Evolutionary conservation across 345 rosid genomes (phyloP).

Genomic region (Cochlearia excelsa): DNA sequence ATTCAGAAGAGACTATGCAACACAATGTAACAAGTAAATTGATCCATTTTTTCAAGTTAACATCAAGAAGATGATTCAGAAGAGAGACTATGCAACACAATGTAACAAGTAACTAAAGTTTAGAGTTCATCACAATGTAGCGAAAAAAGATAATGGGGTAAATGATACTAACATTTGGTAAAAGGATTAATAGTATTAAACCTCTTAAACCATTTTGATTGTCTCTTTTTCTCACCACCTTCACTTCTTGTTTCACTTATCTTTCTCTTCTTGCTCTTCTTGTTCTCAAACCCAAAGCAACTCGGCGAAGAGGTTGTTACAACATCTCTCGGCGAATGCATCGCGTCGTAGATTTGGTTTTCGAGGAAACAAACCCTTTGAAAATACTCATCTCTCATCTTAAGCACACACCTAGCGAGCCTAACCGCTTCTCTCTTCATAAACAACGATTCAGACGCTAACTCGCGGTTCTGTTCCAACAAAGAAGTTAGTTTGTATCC

Average conservation of each 20-base stretch:
- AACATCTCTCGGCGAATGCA: slow-evolving; percentile 38
- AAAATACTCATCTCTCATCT: slow-evolving; percentile 57
- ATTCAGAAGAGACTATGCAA: neutral
- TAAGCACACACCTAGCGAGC: slow-evolving; percentile 49
- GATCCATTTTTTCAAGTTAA: too few relatives aligned
- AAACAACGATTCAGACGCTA: slow-evolving; percentile 44
- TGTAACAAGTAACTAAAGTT: neutral
- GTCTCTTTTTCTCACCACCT: slow-evolving; percentile 22
- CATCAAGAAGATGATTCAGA: too few relatives aligned
- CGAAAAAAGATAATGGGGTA: slow-evolving; percentile 5
- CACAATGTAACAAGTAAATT: neutral
- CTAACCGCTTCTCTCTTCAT: slow-evolving; percentile 54
- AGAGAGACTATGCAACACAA: neutral
- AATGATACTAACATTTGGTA: slow-evolving; percentile 20
- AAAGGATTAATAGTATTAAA: slow-evolving; percentile 31
- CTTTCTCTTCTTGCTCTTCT: slow-evolving; percentile 41
- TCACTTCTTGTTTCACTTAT: slow-evolving; percentile 30
- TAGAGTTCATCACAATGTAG: slow-evolving; percentile 5
- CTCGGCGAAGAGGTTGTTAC: slow-evolving; percentile 2
- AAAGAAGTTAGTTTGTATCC: slow-evolving; percentile 42
- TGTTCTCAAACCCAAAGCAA: slow-evolving; percentile 33
- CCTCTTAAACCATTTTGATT: slow-evolving; percentile 35
- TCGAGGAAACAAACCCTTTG: slow-evolving; percentile 41
- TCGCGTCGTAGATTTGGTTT: slow-evolving; percentile 35
- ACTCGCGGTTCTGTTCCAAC: slow-evolving; percentile 49